A percentile compares a stretch with the other conserved stretches of the same genome.
Evolutionary conservation across 768 basidiomycete genomes (phyloP).

Genomic region (Amanita molliuscula): DNA sequence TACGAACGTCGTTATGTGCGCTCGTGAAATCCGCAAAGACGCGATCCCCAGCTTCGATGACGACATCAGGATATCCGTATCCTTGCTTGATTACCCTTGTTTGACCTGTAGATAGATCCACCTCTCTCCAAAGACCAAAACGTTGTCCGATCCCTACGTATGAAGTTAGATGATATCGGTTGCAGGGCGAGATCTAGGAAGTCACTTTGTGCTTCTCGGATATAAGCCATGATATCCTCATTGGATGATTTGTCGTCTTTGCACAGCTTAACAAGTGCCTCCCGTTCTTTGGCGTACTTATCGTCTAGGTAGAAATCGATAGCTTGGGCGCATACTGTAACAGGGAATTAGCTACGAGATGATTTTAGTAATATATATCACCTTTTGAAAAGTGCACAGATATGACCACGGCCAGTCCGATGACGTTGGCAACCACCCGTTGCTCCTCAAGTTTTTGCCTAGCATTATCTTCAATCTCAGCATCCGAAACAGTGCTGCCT

Average conservation of each 20-base stretch:
- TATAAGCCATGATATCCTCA: conserved; percentile 15
- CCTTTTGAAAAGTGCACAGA: conserved; percentile 16
- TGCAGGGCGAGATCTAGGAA: not conserved
- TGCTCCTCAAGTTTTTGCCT: conserved; percentile 9
- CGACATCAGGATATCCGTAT: conserved; percentile 3
- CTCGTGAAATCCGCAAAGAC: conserved; percentile 9
- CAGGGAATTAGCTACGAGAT: not conserved
- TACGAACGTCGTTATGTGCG: conserved; percentile 11
- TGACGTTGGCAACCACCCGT: conserved; percentile 9
- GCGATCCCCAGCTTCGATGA: conserved; percentile 9
- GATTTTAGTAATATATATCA: not conserved
- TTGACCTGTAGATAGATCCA: not conserved
- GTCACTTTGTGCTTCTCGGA: conserved; percentile 17
- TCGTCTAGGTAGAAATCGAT: conserved; percentile 18
- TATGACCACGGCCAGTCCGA: conserved; percentile 11
- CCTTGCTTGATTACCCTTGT: conserved; percentile 1
- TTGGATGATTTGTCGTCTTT: conserved; percentile 6
- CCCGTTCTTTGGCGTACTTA: conserved; percentile 7
- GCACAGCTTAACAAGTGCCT: conserved; percentile 12
- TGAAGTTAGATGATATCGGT: not conserved
- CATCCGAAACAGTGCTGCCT: not conserved
- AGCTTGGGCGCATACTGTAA: conserved; percentile 15
- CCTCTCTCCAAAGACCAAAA: conserved; percentile 11
- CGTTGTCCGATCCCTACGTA: conserved; percentile 10
- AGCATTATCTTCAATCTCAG: not conserved